Conservation (phyloP, 1,284 basidiomycete genomes). For the Rhodotorula sp. region DNA sequence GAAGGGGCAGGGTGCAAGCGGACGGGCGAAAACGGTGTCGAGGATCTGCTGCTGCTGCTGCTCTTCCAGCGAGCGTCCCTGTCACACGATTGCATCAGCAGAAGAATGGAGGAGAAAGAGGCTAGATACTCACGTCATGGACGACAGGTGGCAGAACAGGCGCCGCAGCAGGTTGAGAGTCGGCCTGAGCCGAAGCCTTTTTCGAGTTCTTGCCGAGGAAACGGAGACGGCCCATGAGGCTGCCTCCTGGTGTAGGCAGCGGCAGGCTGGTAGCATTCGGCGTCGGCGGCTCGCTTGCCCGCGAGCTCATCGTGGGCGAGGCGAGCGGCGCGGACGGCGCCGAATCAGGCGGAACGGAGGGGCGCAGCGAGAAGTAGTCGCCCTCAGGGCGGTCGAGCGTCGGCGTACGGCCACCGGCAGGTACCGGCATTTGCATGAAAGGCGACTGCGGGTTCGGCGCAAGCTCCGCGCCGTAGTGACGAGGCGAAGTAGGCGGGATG, state of each 20-base stretch:
- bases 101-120: background rate
- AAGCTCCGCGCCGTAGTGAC: constrained; percentile 17
- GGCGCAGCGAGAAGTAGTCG: constrained; percentile 39
- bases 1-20: constrained; percentile 67
- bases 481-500: constrained; percentile 9
- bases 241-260: constrained; percentile 14
- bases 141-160: background rate
- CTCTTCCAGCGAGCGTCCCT: constrained; percentile 40
- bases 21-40: constrained; percentile 64
- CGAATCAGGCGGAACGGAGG: constrained; percentile 10
- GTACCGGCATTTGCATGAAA: background rate
- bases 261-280: constrained; percentile 2
- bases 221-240: constrained; percentile 35
- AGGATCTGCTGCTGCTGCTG: constrained; percentile 53
- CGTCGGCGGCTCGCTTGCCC: background rate
- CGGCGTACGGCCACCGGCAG: constrained; percentile 23
- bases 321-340: background rate
- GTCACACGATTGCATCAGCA: background rate
- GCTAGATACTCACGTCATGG: constrained; percentile 11
- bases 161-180: constrained; percentile 16
- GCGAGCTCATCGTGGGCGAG: background rate
- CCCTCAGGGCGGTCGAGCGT: constrained; percentile 26
- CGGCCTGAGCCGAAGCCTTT: constrained; percentile 22
- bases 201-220: constrained; percentile 37
- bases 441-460: constrained; percentile 33